A percentile compares a stretch with the other conserved stretches of the same genome.
phyloP scores from a whole-genome alignment of 345 rosid genomes.

The Salix exigua region DNA sequence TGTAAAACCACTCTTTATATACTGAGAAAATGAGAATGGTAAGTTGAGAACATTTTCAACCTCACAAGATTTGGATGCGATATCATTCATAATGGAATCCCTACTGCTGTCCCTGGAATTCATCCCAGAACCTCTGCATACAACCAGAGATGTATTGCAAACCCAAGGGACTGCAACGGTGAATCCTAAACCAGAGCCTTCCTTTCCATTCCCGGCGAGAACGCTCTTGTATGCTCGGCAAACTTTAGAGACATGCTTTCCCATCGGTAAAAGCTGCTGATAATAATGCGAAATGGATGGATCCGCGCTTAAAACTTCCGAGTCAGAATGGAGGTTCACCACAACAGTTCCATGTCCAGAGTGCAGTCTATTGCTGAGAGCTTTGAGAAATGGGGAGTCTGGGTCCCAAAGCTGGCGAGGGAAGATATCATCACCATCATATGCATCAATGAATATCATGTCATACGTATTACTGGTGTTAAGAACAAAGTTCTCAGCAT shows the following conservation, averaged over 20 bases:
- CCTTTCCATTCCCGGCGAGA: constrained; percentile 30
- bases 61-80: constrained; percentile 50
- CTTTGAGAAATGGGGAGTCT: constrained; percentile 55
- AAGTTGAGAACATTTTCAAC: constrained; percentile 49
- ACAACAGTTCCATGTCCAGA: constrained; percentile 73
- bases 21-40: constrained; percentile 66
- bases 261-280: constrained; percentile 38
- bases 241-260: constrained; percentile 52
- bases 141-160: constrained; percentile 66
- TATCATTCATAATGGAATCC: constrained; percentile 32
- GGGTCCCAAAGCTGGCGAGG: constrained; percentile 80
- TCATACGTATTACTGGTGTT: constrained; percentile 46
- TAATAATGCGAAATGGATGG: constrained; percentile 26
- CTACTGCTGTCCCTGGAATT: constrained; percentile 19
- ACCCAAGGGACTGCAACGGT: constrained; percentile 72
- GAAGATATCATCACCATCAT: constrained; percentile 87
- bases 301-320: constrained; percentile 25
- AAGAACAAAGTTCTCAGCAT: constrained; percentile 69
- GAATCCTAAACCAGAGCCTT: constrained; percentile 44
- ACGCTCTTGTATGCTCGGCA: constrained; percentile 57
- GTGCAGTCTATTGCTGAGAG: constrained; percentile 53
- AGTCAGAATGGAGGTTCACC: constrained; percentile 83
- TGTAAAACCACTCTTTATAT: constrained; percentile 51
- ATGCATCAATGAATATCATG: constrained; percentile 82
- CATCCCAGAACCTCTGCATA: constrained; percentile 48